Conservation (phyloP, 139 green algal species). For the Tetraselmis striata region DNA sequence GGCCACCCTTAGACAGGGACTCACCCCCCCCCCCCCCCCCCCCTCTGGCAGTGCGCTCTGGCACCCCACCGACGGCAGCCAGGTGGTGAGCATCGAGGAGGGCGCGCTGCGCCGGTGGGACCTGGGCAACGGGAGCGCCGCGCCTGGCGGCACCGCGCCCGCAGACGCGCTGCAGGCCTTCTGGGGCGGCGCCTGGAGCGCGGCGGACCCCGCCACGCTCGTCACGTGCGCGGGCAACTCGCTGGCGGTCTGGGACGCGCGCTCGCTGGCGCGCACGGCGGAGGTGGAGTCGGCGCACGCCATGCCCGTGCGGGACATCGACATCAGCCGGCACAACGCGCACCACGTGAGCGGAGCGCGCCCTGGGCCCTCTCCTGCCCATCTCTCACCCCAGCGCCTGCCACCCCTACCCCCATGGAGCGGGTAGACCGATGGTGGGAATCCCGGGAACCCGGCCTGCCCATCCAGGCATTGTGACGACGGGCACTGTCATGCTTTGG, state of each 20-base stretch:
- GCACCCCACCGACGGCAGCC: constrained; percentile 24
- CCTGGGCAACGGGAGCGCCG: constrained; percentile 2
- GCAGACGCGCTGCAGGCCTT: constrained; percentile 52
- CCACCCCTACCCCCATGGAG: too few species aligned
- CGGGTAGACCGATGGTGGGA: too few species aligned
- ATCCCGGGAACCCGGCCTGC: too few species aligned
- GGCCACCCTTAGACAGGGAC: neutral
- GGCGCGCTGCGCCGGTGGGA: constrained; percentile 37
- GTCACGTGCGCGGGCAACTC: constrained; percentile 42
- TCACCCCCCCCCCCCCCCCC: neutral
- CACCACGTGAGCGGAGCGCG: constrained; percentile 27
- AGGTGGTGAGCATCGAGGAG: constrained; percentile 45
- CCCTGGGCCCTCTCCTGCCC: too few species aligned
- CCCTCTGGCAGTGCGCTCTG: constrained; percentile 34
- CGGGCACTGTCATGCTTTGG: too few species aligned
- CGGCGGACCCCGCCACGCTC: constrained; percentile 29
- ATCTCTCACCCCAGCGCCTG: too few species aligned
- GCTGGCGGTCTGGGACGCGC: constrained; percentile 57
- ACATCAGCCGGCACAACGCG: constrained; percentile 47
- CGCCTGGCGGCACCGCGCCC: constrained; percentile 1
- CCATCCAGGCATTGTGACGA: too few species aligned
- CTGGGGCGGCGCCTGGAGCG: constrained; percentile 48
- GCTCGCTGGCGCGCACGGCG: constrained; percentile 30
- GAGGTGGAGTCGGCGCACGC: constrained; percentile 45
- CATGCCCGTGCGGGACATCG: constrained; percentile 61